Percentiles rank a stretch among this genome's conserved stretches.
Conservation (phyloP, 2,329 filamentous ascomycete species). For the Microdochium bolleyi region DNA sequence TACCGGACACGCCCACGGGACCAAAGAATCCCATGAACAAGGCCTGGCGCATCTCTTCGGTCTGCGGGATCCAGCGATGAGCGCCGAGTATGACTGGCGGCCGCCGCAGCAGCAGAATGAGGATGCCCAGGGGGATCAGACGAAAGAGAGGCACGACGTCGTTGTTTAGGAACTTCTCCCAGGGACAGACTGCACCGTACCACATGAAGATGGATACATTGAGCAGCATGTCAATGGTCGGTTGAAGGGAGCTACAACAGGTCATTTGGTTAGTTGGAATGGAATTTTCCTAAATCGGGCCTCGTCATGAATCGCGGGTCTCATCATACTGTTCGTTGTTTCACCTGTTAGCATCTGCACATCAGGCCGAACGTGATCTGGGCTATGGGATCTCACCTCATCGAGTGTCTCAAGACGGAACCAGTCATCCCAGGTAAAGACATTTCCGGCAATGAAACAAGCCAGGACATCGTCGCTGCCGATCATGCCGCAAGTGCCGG, state of each 20-base stretch:
- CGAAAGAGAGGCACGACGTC: slow-evolving; percentile 65
- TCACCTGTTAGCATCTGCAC: neutral
- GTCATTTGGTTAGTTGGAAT: neutral
- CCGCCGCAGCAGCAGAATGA: slow-evolving; percentile 70
- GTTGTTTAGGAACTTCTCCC: slow-evolving; percentile 61
- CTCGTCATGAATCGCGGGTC: too few relatives aligned
- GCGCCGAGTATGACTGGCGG: slow-evolving; percentile 68
- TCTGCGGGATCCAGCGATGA: slow-evolving; percentile 71
- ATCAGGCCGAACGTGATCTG: neutral
- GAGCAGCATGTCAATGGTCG: slow-evolving; percentile 89
- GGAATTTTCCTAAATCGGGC: too few relatives aligned
- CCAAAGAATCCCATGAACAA: slow-evolving; percentile 90
- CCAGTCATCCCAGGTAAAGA: slow-evolving; percentile 91
- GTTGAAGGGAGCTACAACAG: slow-evolving; percentile 61
- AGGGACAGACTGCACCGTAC: slow-evolving; percentile 82
- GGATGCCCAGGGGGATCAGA: slow-evolving; percentile 63
- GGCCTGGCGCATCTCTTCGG: slow-evolving; percentile 66
- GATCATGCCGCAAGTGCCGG: slow-evolving; percentile 79
- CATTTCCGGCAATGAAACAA: slow-evolving; percentile 87
- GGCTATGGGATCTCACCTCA: slow-evolving; percentile 36
- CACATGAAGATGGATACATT: slow-evolving; percentile 86
- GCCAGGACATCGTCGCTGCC: slow-evolving; percentile 86
- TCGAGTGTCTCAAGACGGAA: slow-evolving; percentile 84
- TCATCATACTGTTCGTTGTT: neutral
- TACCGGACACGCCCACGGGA: slow-evolving; percentile 80